Evolutionary conservation across 2,329 filamentous ascomycete species (phyloP).

Genomic region (Metarhizium rileyi): DNA sequence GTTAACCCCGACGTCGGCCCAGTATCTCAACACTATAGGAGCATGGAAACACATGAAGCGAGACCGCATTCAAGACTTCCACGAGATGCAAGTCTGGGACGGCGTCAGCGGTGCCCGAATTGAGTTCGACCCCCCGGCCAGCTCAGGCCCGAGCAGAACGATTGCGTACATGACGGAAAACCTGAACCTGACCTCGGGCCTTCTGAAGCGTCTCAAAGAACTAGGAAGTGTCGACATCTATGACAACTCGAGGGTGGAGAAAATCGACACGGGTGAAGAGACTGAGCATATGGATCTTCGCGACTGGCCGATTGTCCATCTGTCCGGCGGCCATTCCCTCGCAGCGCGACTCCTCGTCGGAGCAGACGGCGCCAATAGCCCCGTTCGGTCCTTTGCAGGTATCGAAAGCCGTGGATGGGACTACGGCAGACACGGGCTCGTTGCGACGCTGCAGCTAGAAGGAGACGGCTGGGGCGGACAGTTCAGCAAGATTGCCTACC

Average conservation of each 20-base stretch:
- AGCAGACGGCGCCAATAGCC: slow-evolving; percentile 90
- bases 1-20: slow-evolving; percentile 78
- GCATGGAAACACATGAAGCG: slow-evolving; percentile 71
- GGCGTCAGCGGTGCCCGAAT: slow-evolving; percentile 80
- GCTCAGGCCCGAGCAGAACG: slow-evolving; percentile 41
- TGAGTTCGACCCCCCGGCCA: slow-evolving; percentile 67
- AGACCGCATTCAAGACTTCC: slow-evolving; percentile 72
- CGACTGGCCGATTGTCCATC: slow-evolving; percentile 75
- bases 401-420: slow-evolving; percentile 88
- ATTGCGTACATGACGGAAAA: slow-evolving; percentile 98
- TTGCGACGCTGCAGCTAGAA: slow-evolving; percentile 74
- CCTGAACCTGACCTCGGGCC: slow-evolving; percentile 70
- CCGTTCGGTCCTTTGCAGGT: slow-evolving; percentile 78
- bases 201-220: slow-evolving; percentile 62
- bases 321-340: slow-evolving; percentile 58
- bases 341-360: slow-evolving; percentile 80
- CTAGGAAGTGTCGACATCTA: slow-evolving; percentile 61
- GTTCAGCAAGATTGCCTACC: slow-evolving; percentile 69
- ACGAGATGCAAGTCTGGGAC: slow-evolving; percentile 98
- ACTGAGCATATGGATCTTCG: slow-evolving; percentile 64
- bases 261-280: slow-evolving; percentile 66
- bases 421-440: slow-evolving; percentile 81
- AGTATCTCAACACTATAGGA: slow-evolving; percentile 72
- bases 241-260: slow-evolving; percentile 66
- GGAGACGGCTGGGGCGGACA: slow-evolving; percentile 45